A percentile compares a stretch with the other conserved stretches of the same genome.
Evolutionary conservation across 2,329 filamentous ascomycete species (phyloP).

Genomic region (Xylariomycetidae sp.): DNA sequence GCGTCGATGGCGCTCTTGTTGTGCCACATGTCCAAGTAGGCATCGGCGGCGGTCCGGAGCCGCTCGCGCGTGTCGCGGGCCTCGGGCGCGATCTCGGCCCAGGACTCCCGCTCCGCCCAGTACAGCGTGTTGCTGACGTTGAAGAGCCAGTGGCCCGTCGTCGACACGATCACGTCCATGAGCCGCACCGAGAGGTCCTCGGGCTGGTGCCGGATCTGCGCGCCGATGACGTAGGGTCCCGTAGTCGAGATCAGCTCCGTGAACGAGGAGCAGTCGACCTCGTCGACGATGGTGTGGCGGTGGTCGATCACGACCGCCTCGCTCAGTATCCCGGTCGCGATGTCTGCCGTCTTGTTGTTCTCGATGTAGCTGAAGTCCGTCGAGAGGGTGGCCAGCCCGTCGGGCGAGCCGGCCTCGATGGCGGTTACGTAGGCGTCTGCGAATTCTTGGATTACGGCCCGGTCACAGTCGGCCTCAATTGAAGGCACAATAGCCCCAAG

Average conservation of each 20-base stretch:
- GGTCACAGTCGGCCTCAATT: constrained; percentile 10
- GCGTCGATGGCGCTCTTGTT: constrained; percentile 23
- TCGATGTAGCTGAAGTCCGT: constrained; percentile 25
- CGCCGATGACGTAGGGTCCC: constrained; percentile 27
- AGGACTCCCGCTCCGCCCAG: constrained; percentile 26
- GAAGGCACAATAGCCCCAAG: constrained; percentile 2
- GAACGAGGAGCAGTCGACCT: constrained; percentile 25
- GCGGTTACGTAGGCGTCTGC: constrained; percentile 14
- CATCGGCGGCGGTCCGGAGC: constrained; percentile 29
- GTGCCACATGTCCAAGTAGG: constrained; percentile 32
- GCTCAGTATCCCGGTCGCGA: constrained; percentile 24
- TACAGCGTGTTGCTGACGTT: constrained; percentile 30
- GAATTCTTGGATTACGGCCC: constrained; percentile 10
- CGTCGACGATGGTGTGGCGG: constrained; percentile 27
- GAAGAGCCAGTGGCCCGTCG: constrained; percentile 32
- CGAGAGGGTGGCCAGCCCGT: constrained; percentile 11
- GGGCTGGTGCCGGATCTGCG: constrained; percentile 28
- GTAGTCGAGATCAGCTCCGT: constrained; percentile 22
- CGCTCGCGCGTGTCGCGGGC: constrained; percentile 21
- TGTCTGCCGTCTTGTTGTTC: constrained; percentile 25
- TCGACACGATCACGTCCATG: constrained; percentile 29
- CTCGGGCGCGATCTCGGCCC: constrained; percentile 22
- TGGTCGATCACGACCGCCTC: constrained; percentile 23
- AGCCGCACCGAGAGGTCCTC: constrained; percentile 17
- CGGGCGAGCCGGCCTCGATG: constrained; percentile 13